Base-by-base conservation (phyloP, 2,329 filamentous ascomycete species). In the Byssochlamys sp. region DNA sequence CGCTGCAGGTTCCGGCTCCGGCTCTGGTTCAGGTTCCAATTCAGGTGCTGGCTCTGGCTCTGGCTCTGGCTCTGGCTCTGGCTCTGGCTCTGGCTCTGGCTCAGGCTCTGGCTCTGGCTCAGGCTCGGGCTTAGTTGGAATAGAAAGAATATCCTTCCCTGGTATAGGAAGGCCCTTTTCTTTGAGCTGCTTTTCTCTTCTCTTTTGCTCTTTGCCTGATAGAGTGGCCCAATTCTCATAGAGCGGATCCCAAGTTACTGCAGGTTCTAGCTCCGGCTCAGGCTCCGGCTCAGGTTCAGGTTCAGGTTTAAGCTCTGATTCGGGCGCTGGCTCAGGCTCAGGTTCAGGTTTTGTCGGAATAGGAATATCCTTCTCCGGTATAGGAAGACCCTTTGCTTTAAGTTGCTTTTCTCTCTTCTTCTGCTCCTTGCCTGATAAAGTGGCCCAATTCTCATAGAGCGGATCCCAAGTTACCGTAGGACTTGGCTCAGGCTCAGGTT, bases 301-400 rank as follows among this genome's bases (percentile, higher is more conserved):
- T 19, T 19, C 19, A 19, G 19, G 19, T 19, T 55, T n/a, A 3
- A 33, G 53, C 14, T 59, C 58, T 10, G 72, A 69, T 29, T 69
- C 68, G 14, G 65, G 63, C 27, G 67, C 64, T 27, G 73, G 71
- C 51, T 70, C 71, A 7, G n/a, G 5, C 2, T 2, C 39, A 5
- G 5, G 5, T 3, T 19, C 39, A 19, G 19, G 53, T 25, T 55
- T 11, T n/a, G 54, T 31, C 57, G 52, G 52, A 55, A 58, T 60
- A 51, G 24, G 28, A 11, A 14, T 26, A 31, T 49, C 45, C 45
- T 49, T 49, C 9, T n/a, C 24, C 9, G 62, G 62, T 28, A 63
- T 56, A n/a, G 63, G 62, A 24, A 62, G 52, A 1, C 60, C 62
- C 50, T 63, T 61, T 49, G 57, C 62, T 2, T 28, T 55, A 11